A percentile compares a stretch with the other conserved stretches of the same genome.
These are phyloP conservation scores for Botrytis aclada DNA, from an alignment of 2,329 filamentous ascomycete genomes.

Conservation along the genomic window DNA sequence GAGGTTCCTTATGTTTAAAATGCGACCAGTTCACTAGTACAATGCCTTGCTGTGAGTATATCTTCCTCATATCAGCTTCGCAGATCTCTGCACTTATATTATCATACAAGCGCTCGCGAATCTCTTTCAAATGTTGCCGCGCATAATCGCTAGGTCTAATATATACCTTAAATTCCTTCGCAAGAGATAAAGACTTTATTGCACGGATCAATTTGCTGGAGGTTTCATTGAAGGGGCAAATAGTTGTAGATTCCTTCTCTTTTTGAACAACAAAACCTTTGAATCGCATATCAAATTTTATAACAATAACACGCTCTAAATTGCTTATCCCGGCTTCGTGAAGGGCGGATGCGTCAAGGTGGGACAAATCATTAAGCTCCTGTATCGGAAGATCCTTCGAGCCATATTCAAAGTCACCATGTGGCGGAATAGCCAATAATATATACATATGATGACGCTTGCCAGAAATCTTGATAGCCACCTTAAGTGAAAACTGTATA, in stretches of 20 bases:
- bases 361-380: background rate
- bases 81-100: background rate
- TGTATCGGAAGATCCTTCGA: background rate
- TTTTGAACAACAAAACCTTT: conserved; percentile 3
- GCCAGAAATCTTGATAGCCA: background rate
- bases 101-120: background rate
- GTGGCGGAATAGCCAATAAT: background rate
- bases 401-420: background rate
- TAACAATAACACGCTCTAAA: background rate
- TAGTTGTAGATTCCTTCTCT: background rate
- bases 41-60: background rate
- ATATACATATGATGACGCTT: background rate
- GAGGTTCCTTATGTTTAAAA: background rate
- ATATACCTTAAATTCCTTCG: background rate
- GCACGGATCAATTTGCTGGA: background rate
- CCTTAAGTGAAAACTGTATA: background rate
- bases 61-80: background rate
- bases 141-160: conserved; percentile 4
- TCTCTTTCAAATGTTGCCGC: background rate
- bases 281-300: background rate
- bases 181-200: background rate
- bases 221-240: background rate
- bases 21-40: background rate
- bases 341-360: background rate
- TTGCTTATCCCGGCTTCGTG: conserved; percentile 5